phyloP scores from a whole-genome alignment of 2,329 filamentous ascomycete genomes.

The Lecanicillium sp. region DNA sequence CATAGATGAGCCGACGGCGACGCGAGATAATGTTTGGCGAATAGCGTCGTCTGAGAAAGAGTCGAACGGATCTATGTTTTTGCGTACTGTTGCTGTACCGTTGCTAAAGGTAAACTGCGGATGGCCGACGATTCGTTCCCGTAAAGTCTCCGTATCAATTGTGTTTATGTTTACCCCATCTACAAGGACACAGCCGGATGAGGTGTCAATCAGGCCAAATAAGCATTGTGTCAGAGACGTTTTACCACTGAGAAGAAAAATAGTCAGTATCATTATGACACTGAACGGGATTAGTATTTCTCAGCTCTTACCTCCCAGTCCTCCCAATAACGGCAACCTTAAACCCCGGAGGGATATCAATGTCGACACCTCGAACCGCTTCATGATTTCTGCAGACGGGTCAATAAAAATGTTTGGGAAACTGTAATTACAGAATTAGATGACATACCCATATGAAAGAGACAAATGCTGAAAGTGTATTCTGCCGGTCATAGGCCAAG shows the following conservation, averaged over 20 bases:
- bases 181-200: neutral
- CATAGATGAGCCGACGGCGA: neutral
- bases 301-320: slow-evolving; percentile 1
- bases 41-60: neutral
- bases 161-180: neutral
- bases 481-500: neutral
- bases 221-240: slow-evolving; percentile 2
- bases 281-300: too few species aligned
- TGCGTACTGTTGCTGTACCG: neutral
- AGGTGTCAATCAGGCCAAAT: slow-evolving; percentile 1
- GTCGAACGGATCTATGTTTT: neutral
- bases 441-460: slow-evolving; percentile 1
- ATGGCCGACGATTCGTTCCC: neutral
- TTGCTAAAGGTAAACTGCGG: slow-evolving; percentile 1
- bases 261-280: neutral
- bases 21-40: neutral
- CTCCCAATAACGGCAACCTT: slow-evolving; percentile 3
- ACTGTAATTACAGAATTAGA: neutral
- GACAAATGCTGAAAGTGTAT: neutral
- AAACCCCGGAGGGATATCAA: neutral
- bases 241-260: slow-evolving; percentile 1
- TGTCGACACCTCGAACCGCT: neutral
- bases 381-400: neutral
- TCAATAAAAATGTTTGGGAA: too few species aligned
- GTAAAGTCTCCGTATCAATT: neutral